Evolutionary conservation across 768 basidiomycete species (phyloP), one percentile per base, ranked within the genome.

Genomic region (Trametes cingulata): DNA sequence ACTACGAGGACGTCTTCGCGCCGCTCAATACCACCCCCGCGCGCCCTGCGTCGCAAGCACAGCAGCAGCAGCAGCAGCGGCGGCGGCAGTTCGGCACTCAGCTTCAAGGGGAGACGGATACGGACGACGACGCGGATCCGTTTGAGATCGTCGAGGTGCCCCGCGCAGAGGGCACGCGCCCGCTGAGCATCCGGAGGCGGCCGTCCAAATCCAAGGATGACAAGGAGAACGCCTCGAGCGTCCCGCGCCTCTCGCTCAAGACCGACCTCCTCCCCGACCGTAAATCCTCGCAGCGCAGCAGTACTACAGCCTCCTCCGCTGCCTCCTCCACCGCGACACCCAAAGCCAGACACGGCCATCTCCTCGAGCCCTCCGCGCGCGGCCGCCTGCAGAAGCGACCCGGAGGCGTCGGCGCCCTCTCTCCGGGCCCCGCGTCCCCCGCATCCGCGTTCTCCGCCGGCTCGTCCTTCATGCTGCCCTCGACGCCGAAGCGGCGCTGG

Each of bases 401-500:
- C 42, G 66, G 58, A 45, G 40, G 50, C 15, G 46, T n/a, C n/a
- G 63, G 19, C 66, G 69, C 19, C 77, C 20, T 76, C 82, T 60
- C 82, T 10, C 29, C 29, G 6, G 29, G 29, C 29, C 29, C 82
- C 39, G 76, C 77, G 6, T 75, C 81, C 42, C 75, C 77, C 19
- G 74, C 76, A 1, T 75, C 77, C n/a, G 75, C 79, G 3, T 73
- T 27, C 78, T 56, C 74, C 75, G 66, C 52, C 60, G 56, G 66
- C 57, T 56, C 73, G 72, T 55, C 74, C 72, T 55, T 68, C 73
- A 20, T 75, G 76, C 25, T 82, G 84, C 17, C 87, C 82, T 74
- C 83, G 84, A 62, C 83, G 81, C 71, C 71, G 10, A 67, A 65
- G 47, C 65, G 68, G 39, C 66, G 66, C 51, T 98, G 95, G 96